A percentile compares a stretch with the other conserved stretches of the same genome.
Evolutionary conservation across 169 alveolate species (phyloP).

Genomic region (Theileria luwenshuni): DNA sequence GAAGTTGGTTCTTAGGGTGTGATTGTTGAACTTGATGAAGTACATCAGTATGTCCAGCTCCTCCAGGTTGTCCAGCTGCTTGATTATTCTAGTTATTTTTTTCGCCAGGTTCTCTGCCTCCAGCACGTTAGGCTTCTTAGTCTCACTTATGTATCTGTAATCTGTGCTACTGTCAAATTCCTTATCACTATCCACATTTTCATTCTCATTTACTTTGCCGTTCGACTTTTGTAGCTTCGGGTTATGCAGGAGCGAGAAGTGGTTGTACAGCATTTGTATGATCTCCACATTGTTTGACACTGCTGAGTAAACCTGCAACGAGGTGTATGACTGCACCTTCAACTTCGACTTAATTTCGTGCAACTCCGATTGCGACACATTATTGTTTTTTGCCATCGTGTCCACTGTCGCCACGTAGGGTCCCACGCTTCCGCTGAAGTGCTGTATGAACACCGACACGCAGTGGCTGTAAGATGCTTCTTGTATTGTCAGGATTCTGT

Average conservation of each 20-base stretch:
- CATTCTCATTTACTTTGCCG: neutral
- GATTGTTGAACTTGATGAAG: conserved; percentile 71
- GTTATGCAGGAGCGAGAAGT: conserved; percentile 56
- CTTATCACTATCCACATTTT: neutral
- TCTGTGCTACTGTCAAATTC: conserved; percentile 25
- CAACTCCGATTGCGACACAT: conserved; percentile 64
- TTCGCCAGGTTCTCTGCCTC: conserved; percentile 13
- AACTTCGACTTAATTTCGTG: conserved; percentile 74
- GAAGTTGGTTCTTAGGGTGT: conserved; percentile 75
- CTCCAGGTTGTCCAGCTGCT: conserved; percentile 72
- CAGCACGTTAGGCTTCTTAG: neutral
- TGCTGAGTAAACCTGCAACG: conserved; percentile 52
- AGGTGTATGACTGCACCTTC: conserved; percentile 71
- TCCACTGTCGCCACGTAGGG: conserved; percentile 69
- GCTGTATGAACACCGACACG: conserved; percentile 65
- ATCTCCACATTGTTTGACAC: conserved; percentile 51
- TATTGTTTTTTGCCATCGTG: conserved; percentile 45
- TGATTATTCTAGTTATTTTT: conserved; percentile 42
- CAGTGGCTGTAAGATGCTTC: conserved; percentile 69
- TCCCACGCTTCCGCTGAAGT: conserved; percentile 76
- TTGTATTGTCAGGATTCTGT: conserved; percentile 44
- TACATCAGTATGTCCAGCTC: conserved; percentile 68
- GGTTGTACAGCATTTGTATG: conserved; percentile 50
- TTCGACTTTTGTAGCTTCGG: conserved; percentile 28
- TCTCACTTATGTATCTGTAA: neutral